Evolutionary conservation across 2,329 filamentous ascomycete species (phyloP).

Genomic region (Claviceps spartinae): DNA sequence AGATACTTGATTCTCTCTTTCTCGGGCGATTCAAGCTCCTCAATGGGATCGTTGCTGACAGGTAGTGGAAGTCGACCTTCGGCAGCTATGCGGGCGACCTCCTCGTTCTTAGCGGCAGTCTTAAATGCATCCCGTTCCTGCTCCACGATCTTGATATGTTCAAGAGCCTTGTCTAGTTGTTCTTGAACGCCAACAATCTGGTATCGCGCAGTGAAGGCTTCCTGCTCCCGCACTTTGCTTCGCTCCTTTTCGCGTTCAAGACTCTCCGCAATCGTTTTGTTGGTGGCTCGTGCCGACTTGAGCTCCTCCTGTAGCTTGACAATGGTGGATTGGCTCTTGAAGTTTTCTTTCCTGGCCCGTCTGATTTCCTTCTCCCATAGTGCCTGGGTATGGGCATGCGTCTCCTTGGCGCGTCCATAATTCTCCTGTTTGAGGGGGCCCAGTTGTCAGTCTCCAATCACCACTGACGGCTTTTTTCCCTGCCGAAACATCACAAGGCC

Average conservation of each 20-base stretch:
- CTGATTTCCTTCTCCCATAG: constrained; percentile 65
- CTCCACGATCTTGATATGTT: constrained; percentile 51
- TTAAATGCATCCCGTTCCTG: constrained; percentile 65
- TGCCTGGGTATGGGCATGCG: constrained; percentile 49
- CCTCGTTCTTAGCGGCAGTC: constrained; percentile 57
- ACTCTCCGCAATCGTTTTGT: constrained; percentile 42
- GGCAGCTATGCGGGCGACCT: constrained; percentile 57
- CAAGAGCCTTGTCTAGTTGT: constrained; percentile 49
- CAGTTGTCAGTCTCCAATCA: neutral
- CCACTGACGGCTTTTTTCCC: too few relatives aligned
- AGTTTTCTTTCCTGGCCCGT: constrained; percentile 55
- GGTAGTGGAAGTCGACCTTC: constrained; percentile 58
- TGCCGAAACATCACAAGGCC: neutral
- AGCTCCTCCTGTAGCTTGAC: constrained; percentile 64
- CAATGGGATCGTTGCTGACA: constrained; percentile 34
- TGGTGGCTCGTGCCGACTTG: constrained; percentile 43
- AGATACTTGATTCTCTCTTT: constrained; percentile 23
- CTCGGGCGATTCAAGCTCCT: constrained; percentile 49
- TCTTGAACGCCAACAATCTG: constrained; percentile 51
- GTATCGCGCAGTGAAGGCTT: constrained; percentile 55
- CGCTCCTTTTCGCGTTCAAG: constrained; percentile 51
- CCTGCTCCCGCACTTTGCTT: constrained; percentile 48
- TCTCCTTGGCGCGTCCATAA: constrained; percentile 56
- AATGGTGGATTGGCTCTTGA: constrained; percentile 56
- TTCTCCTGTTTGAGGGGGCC: constrained; percentile 39